Evolutionary conservation across 2,329 filamentous ascomycete genomes (phyloP), one percentile per base, ranked within the genome.

Genomic region (Didymella pomorum): DNA sequence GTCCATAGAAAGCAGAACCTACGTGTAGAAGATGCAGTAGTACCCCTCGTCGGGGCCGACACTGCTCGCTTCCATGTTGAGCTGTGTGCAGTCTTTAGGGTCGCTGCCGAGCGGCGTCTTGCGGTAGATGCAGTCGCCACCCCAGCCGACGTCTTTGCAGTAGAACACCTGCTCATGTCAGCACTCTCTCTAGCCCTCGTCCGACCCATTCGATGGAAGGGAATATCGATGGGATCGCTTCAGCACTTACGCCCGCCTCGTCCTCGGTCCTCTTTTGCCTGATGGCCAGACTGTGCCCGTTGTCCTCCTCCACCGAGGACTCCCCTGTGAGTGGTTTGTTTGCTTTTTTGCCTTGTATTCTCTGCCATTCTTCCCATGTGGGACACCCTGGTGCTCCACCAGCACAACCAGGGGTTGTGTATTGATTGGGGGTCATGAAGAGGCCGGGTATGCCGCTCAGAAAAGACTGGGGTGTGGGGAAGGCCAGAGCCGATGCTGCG

Each of bases 1-100:
- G n/a, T n/a, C n/a, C n/a, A n/a, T n/a, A n/a, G n/a, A n/a, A n/a
- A n/a, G n/a, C n/a, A 29, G 21, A 18, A 64, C 68, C 3, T 63
- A 73, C 73, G 63, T 67, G 58, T 65, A 76, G 37, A 74, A 73
- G 1, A 58, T 58, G 47, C 73, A 76, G 3, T 44, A 49, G 26
- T 63, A 67, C 0, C 71, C 72, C 1, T 25, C 4, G 25, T 72
- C 69, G 0, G 73, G 73, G 0, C 70, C 64, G 8, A 74, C 60
- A 0, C 59, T 58, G 0, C 63, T 67, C 1, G 67, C 63, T 1
- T 26, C 60, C 7, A 60, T 64, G 18, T 69, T 60, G 3, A 75
- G 56, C 1, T 23, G 14, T 0, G 52, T 55, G 60, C 73, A 75
- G 9, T 58, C 52, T 1, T 45, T 14, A 9, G 62, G 47, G 8